Percentiles rank a stretch among this genome's conserved stretches.
phyloP scores from a whole-genome alignment of 2,329 filamentous ascomycete genomes.

The Setomelanomma holmii region DNA sequence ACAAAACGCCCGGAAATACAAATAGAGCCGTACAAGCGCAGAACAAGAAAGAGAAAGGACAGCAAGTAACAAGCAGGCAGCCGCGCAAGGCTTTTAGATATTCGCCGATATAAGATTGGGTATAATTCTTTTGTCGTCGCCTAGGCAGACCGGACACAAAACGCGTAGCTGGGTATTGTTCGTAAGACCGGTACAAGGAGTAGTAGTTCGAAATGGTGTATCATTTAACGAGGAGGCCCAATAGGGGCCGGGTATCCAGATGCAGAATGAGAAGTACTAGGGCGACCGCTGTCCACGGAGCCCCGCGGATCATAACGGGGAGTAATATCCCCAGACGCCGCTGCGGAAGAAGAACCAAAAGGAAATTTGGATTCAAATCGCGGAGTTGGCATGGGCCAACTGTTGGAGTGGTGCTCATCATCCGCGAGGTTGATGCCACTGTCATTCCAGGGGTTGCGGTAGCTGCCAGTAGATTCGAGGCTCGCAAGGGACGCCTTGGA shows the following conservation, averaged over 20 bases:
- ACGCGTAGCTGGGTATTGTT: slow-evolving; percentile 45
- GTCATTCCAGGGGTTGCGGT: slow-evolving; percentile 98
- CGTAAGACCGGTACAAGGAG: slow-evolving; percentile 44
- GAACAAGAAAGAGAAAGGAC: slow-evolving; percentile 26
- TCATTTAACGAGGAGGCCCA: slow-evolving; percentile 83
- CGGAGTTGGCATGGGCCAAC: slow-evolving; percentile 49
- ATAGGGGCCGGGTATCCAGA: slow-evolving; percentile 95
- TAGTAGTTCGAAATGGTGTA: slow-evolving; percentile 45
- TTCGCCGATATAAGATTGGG: slow-evolving; percentile 45
- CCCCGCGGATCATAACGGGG: slow-evolving; percentile 83
- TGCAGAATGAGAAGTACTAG: slow-evolving; percentile 95
- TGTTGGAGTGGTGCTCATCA: slow-evolving; percentile 65
- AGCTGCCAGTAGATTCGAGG: slow-evolving; percentile 93
- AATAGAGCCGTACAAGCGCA: slow-evolving; percentile 10
- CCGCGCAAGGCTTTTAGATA: slow-evolving; percentile 43
- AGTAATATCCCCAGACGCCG: slow-evolving; percentile 76
- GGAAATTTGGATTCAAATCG: slow-evolving; percentile 67
- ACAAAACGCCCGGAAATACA: slow-evolving; percentile 33
- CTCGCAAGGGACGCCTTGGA: slow-evolving; percentile 96
- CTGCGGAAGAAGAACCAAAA: slow-evolving; percentile 59
- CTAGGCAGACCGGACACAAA: slow-evolving; percentile 33
- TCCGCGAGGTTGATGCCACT: slow-evolving; percentile 93
- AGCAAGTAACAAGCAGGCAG: slow-evolving; percentile 33
- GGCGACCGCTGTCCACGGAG: slow-evolving; percentile 89
- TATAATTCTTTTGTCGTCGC: slow-evolving; percentile 52